phyloP scores from a whole-genome alignment of 768 basidiomycete species.

The Rhodotorula toruloides region DNA sequence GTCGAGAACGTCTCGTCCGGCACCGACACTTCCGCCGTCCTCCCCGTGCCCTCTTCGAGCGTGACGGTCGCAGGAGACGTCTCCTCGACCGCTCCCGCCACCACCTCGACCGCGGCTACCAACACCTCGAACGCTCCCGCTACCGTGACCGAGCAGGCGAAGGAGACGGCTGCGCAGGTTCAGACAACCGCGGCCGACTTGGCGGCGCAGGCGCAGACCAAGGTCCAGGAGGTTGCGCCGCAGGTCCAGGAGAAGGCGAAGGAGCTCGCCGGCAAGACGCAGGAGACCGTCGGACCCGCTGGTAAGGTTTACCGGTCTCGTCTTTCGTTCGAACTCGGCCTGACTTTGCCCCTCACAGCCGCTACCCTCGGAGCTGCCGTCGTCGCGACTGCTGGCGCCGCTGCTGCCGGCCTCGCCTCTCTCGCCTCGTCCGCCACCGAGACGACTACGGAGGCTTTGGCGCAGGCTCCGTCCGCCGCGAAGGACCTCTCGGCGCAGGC shows the following conservation, averaged over 20 bases:
- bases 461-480: slow-evolving; percentile 1
- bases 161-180: no score
- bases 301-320: slow-evolving; percentile 3
- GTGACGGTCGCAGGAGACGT: slow-evolving; percentile 19
- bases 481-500: slow-evolving; percentile 2
- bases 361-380: slow-evolving; percentile 10
- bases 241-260: not conserved
- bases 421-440: not conserved
- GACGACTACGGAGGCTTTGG: slow-evolving; percentile 1
- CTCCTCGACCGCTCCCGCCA: slow-evolving; percentile 5
- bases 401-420: slow-evolving; percentile 14
- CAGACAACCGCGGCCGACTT: not conserved
- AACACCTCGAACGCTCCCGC: not conserved
- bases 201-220: not conserved
- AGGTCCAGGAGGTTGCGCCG: slow-evolving; percentile 12
- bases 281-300: slow-evolving; percentile 13
- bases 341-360: not conserved
- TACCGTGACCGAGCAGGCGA: not conserved
- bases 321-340: not conserved
- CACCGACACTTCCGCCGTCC: slow-evolving; percentile 1
- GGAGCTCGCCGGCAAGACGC: no score
- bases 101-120: not conserved
- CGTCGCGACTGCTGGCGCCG: slow-evolving; percentile 9
- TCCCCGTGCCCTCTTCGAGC: slow-evolving; percentile 27
- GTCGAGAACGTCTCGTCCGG: not conserved